These are phyloP conservation scores for Pythium guiyangense DNA, from an alignment of 352 stramenopile species.

Conservation along the genomic window DNA sequence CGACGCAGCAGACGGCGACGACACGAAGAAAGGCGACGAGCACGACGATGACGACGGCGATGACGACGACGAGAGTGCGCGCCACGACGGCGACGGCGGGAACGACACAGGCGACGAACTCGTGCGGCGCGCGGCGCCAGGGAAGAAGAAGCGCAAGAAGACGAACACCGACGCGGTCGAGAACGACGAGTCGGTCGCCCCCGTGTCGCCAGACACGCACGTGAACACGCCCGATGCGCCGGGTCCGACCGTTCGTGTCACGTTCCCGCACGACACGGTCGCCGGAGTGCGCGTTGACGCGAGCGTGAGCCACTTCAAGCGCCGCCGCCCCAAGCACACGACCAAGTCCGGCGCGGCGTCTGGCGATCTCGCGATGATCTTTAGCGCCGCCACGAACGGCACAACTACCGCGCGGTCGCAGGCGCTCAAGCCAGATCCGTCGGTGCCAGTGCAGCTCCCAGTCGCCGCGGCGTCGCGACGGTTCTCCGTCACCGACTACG, in stretches of 20 bases:
- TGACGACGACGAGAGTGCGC: slow-evolving; percentile 32
- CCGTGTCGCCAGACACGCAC: slow-evolving; percentile 62
- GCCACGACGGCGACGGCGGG: slow-evolving; percentile 26
- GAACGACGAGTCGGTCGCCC: slow-evolving; percentile 58
- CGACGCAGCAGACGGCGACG: slow-evolving; percentile 32
- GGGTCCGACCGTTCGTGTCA: slow-evolving; percentile 46
- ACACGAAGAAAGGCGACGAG: slow-evolving; percentile 41
- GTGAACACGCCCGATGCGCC: slow-evolving; percentile 54
- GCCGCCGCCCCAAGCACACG: slow-evolving; percentile 19
- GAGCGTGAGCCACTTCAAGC: slow-evolving; percentile 57
- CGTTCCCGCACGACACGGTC: slow-evolving; percentile 41
- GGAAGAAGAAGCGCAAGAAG: slow-evolving; percentile 54
- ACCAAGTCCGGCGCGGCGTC: not conserved
- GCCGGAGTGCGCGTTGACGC: slow-evolving; percentile 28
- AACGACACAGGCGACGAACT: slow-evolving; percentile 18
- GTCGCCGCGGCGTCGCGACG: not conserved
- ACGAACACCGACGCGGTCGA: slow-evolving; percentile 26
- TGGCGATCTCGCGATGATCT: slow-evolving; percentile 23
- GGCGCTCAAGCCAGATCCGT: too few relatives aligned
- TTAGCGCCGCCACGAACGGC: slow-evolving; percentile 11
- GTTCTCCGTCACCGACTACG: slow-evolving; percentile 5
- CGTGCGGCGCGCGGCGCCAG: slow-evolving; percentile 20
- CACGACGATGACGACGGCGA: slow-evolving; percentile 56
- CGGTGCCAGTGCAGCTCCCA: not conserved
- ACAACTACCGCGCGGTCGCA: not conserved